phyloP scores from a whole-genome alignment of 768 basidiomycete species.

The Clavaria fumosa region DNA sequence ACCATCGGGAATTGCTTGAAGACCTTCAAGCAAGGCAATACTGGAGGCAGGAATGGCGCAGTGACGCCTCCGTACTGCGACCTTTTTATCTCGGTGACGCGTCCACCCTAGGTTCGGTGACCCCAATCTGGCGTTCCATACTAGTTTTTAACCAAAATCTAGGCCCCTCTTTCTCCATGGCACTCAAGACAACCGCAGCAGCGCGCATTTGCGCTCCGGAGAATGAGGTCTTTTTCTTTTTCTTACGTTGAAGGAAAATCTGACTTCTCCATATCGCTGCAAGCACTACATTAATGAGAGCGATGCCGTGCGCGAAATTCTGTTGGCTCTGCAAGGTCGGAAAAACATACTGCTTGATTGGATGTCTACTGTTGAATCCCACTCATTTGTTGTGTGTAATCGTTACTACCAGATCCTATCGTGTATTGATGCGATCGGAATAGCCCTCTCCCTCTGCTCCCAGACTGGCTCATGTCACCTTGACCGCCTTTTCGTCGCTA shows the following conservation, averaged over 20 bases:
- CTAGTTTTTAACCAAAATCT: too few species aligned
- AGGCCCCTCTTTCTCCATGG: slow-evolving; percentile 15
- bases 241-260: too few species aligned
- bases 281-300: slow-evolving; percentile 65
- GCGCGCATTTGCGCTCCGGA: too few species aligned
- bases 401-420: too few species aligned
- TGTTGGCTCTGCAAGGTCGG: slow-evolving; percentile 62
- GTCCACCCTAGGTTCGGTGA: slow-evolving; percentile 58
- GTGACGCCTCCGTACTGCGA: slow-evolving; percentile 24
- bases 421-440: too few species aligned
- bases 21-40: slow-evolving; percentile 49
- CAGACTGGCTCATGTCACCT: slow-evolving; percentile 50
- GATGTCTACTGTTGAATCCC: slow-evolving; percentile 13
- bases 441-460: slow-evolving; percentile 41
- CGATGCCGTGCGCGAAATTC: slow-evolving; percentile 61
- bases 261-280: too few species aligned
- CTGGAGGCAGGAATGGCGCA: slow-evolving; percentile 55
- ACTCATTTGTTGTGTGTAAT: not conserved
- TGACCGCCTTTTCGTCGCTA: slow-evolving; percentile 49
- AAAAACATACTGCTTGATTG: slow-evolving; percentile 40
- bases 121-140: too few species aligned
- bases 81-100: slow-evolving; percentile 53
- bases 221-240: too few species aligned
- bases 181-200: too few species aligned
- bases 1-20: slow-evolving; percentile 47